These are phyloP conservation scores for Xerocomellus dryophilus DNA, from an alignment of 768 basidiomycete species.

Conservation along the genomic window DNA sequence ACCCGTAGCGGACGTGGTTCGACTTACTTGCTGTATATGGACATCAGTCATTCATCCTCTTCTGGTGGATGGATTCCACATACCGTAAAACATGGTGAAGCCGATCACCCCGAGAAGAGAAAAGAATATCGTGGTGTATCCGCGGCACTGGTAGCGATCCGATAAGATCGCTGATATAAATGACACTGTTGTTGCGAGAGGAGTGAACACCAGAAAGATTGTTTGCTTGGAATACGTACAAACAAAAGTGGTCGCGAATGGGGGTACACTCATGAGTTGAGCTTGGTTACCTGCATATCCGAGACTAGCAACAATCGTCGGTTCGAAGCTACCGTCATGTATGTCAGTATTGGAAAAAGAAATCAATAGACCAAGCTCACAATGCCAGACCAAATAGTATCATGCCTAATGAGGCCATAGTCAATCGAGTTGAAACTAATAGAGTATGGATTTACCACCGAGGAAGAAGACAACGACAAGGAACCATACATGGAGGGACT, in stretches of 20 bases:
- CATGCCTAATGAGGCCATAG: conserved; percentile 14
- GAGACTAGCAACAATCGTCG: conserved; percentile 61
- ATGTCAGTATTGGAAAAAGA: conserved; percentile 36
- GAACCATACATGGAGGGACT: conserved; percentile 54
- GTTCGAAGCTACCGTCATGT: conserved; percentile 53
- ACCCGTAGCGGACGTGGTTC: conserved; percentile 46
- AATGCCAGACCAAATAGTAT: conserved; percentile 16
- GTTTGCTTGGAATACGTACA: conserved; percentile 30
- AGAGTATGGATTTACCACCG: conserved; percentile 35
- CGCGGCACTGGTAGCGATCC: conserved; percentile 52
- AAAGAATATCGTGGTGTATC: conserved; percentile 43
- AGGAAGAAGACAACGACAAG: conserved; percentile 51
- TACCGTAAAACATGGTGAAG: conserved; percentile 54
- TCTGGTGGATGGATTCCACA: conserved; percentile 5
- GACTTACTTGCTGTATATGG: conserved; percentile 28
- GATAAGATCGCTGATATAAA: conserved; percentile 46
- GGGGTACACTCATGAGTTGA: conserved; percentile 54
- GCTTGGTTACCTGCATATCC: conserved; percentile 54
- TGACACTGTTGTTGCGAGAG: conserved; percentile 28
- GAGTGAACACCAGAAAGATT: background rate
- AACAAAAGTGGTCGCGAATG: conserved; percentile 47
- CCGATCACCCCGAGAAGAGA: conserved; percentile 46
- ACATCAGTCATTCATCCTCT: background rate
- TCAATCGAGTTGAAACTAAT: background rate
- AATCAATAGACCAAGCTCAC: conserved; percentile 17